Percentiles rank a stretch among this genome's conserved stretches.
phyloP scores from a whole-genome alignment of 2,329 filamentous ascomycete genomes.

The Calonectria montana region DNA sequence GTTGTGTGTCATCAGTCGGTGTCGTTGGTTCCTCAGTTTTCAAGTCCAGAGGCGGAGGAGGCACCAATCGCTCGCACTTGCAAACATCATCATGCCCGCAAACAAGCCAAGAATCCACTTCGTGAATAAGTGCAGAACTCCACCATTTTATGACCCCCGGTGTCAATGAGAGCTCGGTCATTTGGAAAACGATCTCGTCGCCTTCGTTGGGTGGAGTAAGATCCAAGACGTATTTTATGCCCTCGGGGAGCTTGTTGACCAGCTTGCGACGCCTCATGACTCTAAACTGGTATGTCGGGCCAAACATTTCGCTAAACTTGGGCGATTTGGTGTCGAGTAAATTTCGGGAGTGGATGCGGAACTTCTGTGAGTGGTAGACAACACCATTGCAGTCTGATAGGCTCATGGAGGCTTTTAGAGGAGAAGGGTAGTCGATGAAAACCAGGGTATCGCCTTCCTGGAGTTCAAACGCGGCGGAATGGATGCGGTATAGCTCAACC shows the following conservation, averaged over 20 bases:
- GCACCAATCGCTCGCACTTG: slow-evolving; percentile 37
- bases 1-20: neutral
- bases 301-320: slow-evolving; percentile 59
- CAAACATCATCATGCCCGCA: slow-evolving; percentile 57
- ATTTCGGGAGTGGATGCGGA: slow-evolving; percentile 60
- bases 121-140: slow-evolving; percentile 49
- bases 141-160: slow-evolving; percentile 67
- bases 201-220: slow-evolving; percentile 71
- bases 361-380: slow-evolving; percentile 47
- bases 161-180: slow-evolving; percentile 69
- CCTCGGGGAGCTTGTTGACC: slow-evolving; percentile 49
- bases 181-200: slow-evolving; percentile 69
- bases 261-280: slow-evolving; percentile 51
- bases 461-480: slow-evolving; percentile 42
- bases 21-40: neutral
- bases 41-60: neutral
- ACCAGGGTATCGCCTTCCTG: slow-evolving; percentile 57
- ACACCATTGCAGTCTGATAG: slow-evolving; percentile 50
- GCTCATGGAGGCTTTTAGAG: slow-evolving; percentile 25
- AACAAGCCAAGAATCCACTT: slow-evolving; percentile 45
- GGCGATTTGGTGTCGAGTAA: slow-evolving; percentile 59
- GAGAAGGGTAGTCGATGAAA: slow-evolving; percentile 53
- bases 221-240: slow-evolving; percentile 70
- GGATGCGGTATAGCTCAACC: slow-evolving; percentile 43
- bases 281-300: slow-evolving; percentile 54